Conservation (phyloP, 192 early-diverging fungal species). For the Umbelopsis isabellina region DNA sequence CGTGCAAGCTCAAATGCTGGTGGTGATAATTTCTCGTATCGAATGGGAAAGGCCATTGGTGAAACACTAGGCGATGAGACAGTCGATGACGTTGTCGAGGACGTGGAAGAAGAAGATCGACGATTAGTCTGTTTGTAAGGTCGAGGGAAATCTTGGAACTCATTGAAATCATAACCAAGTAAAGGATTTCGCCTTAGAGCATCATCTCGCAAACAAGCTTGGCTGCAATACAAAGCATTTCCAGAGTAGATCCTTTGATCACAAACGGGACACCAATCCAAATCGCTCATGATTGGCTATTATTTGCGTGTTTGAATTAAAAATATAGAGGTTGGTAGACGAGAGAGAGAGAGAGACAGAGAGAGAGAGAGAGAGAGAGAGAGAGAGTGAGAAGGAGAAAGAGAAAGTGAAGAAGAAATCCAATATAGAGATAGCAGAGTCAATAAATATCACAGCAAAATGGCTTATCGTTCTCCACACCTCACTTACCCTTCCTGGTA, state of each 20-base stretch:
- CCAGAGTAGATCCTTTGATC: slow-evolving; percentile 29
- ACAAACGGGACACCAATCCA: slow-evolving; percentile 40
- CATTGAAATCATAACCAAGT: slow-evolving; percentile 37
- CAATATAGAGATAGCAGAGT: neutral
- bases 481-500: slow-evolving; percentile 10
- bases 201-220: slow-evolving; percentile 36
- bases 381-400: neutral
- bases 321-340: neutral
- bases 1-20: slow-evolving; percentile 10
- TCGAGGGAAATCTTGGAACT: slow-evolving; percentile 40
- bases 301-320: neutral
- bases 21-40: neutral
- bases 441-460: neutral
- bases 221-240: slow-evolving; percentile 41
- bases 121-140: slow-evolving; percentile 22
- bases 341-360: neutral
- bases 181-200: slow-evolving; percentile 39
- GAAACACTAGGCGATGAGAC: slow-evolving; percentile 13
- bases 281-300: slow-evolving; percentile 26
- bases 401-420: neutral
- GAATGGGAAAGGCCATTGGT: neutral
- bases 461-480: neutral
- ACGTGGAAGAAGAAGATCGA: slow-evolving; percentile 2
- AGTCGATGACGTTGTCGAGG: neutral
- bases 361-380: neutral